Evolutionary conservation across 2,329 filamentous ascomycete species (phyloP), one percentile per base, ranked within the genome.

Genomic region (Phyllachora maydis): DNA sequence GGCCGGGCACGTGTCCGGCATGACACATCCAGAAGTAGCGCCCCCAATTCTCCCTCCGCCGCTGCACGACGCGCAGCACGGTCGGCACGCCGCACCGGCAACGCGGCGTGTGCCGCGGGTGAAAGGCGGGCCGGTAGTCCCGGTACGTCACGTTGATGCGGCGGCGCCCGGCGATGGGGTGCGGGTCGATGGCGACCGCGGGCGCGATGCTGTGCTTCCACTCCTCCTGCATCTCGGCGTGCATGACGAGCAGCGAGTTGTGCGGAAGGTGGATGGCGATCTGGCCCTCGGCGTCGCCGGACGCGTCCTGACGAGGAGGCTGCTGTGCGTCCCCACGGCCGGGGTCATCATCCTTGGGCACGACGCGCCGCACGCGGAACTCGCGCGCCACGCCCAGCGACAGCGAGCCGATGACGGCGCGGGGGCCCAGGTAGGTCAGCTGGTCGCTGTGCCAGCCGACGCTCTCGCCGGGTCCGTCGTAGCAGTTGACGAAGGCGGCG

Each of bases 71-170:
- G 20, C 81, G 59, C 31, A 95, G 50, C 6, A 74, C 54, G 16
- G 56, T 54, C 0, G 78, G 66, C 4, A 83, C 57, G 0, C 59
- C 57, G 36, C 85, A 95, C 16, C 56, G 59, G 42, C 88, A 98
- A 26, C 57, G 65, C 0, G 83, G 83, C 0, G 78, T 93, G 35
- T 64, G 58, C 2, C 56, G 62, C 0, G 88, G 85, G 40, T 88
- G 75, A 31, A 93, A 59, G 21, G 58, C 68, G 10, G 67, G 55
- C 22, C 75, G 71, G 46, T 92, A 95, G 48, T 78, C 72, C 5
- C 88, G 69, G 46, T 93, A 98, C 0, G 88, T 98, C 41, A 98
- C 65, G 41, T 95, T 95, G 36, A 98, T 83, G 19, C 88, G 63
- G 32, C 67, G 71, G 35, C 70, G 82, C 1, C 73, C 74, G 0